Evolutionary conservation across 768 basidiomycete species (phyloP), one percentile per base, ranked within the genome.

Genomic region (Boletus rubropictus): DNA sequence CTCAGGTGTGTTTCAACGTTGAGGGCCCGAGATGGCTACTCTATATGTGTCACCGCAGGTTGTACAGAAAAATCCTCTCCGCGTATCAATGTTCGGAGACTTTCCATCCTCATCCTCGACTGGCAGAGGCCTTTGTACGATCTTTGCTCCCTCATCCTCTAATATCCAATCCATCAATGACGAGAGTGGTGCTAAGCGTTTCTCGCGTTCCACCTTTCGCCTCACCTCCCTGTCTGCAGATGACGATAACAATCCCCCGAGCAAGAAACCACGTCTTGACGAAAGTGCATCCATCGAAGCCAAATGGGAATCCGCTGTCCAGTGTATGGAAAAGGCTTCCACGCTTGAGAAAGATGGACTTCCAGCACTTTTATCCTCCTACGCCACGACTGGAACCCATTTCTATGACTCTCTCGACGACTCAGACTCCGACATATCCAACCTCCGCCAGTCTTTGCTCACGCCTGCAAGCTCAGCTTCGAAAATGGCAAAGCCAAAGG

Each of bases 301-400:
- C 5, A 64, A 60, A 25, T 84, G 82, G 82, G 56, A 64, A 15
- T 61, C 59, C 25, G 82, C 82, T 1, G 67, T 78, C 4, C 62
- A 69, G 32, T 61, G 69, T 15, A 71, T 80, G 68, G 61, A 75
- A n/a, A 52, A 63, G 31, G 72, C 66, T 5, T 65, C 73, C 10
- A 59, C 68, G 24, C 71, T 71, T 5, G 71, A 74, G 14, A 63
- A 73, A 18, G 77, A 80, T 42, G 77, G 74, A 22, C 59, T 81
- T 35, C 78, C 79, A 0, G 70, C 71, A 6, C 57, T 73, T 9
- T 42, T 66, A 28, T 66, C 62, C 21, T 49, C 64, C 17, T 68
- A 66, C 28, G 58, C 65, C 24, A 42, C 55, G 2, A 31, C 51
- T 1, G 51, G 52, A 7, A 52, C 33, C 32, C 51, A n/a, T 29